Conservation (phyloP, 1,284 basidiomycete species). For the Tilletia indica region DNA sequence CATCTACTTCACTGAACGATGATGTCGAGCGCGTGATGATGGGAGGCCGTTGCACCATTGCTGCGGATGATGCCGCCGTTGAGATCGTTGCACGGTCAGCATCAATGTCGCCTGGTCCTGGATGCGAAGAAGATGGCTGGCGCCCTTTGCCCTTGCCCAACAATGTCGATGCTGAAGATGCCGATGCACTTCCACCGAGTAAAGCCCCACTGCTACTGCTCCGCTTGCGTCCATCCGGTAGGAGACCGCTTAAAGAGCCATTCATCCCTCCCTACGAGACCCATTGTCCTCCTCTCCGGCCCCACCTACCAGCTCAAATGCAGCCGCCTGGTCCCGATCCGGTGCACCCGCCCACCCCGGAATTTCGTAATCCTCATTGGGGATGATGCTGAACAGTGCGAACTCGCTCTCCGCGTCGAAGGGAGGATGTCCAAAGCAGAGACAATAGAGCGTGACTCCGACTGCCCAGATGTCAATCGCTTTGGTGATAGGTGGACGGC, state of each 20-base stretch:
- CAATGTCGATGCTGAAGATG: constrained; percentile 3
- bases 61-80: not conserved
- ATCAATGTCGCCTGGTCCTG: constrained; percentile 33
- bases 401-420: constrained; percentile 71
- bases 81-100: constrained; percentile 15
- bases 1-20: not conserved
- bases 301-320: constrained; percentile 27
- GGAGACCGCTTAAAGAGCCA: too few relatives aligned
- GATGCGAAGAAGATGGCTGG: too few relatives aligned
- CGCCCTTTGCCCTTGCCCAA: not conserved
- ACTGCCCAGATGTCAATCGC: constrained; percentile 99
- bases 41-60: not conserved
- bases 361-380: constrained; percentile 73
- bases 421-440: constrained; percentile 81
- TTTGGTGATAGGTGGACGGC: constrained; percentile 69
- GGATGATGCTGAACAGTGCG: constrained; percentile 79
- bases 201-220: constrained; percentile 13
- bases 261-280: too few relatives aligned
- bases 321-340: constrained; percentile 62
- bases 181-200: not conserved
- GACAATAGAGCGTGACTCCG: constrained; percentile 93
- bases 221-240: not conserved
- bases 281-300: too few relatives aligned
- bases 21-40: not conserved
- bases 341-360: constrained; percentile 68